phyloP scores from a whole-genome alignment of 108 stramenopile species.

The Mediolabrus comicus region DNA sequence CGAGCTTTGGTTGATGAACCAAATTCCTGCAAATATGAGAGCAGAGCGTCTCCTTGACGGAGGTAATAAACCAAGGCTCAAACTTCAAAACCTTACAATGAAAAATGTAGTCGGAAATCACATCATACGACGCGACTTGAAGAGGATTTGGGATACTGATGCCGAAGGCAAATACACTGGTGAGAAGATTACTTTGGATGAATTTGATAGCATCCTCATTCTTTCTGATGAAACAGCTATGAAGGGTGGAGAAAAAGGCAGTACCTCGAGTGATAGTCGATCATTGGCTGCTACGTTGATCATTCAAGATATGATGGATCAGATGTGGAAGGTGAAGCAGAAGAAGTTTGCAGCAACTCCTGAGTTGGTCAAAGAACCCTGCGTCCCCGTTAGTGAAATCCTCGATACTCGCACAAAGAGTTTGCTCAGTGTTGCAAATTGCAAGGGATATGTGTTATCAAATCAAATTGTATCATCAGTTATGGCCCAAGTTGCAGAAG shows the following conservation, averaged over 20 bases:
- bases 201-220: constrained; percentile 30
- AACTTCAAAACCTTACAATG: constrained; percentile 11
- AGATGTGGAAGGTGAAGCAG: background rate
- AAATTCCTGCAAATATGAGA: constrained; percentile 3
- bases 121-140: constrained; percentile 21
- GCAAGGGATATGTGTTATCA: constrained; percentile 49
- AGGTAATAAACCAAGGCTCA: constrained; percentile 7
- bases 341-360: background rate
- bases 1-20: constrained; percentile 22
- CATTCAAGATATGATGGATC: constrained; percentile 1
- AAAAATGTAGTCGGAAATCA: constrained; percentile 19
- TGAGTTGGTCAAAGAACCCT: background rate
- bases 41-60: constrained; percentile 11
- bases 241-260: background rate
- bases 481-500: constrained; percentile 49
- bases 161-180: constrained; percentile 1
- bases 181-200: constrained; percentile 4
- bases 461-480: constrained; percentile 40
- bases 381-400: constrained; percentile 39
- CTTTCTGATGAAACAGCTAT: constrained; percentile 20
- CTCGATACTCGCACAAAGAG: constrained; percentile 48
- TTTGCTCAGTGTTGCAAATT: constrained; percentile 35
- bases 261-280: constrained; percentile 4
- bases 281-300: constrained; percentile 6
- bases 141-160: constrained; percentile 3